Evolutionary conservation across 164 flowering plant species (phyloP), one percentile per base, ranked within the genome.

Genomic region (Tetrastigma voinierianum): DNA sequence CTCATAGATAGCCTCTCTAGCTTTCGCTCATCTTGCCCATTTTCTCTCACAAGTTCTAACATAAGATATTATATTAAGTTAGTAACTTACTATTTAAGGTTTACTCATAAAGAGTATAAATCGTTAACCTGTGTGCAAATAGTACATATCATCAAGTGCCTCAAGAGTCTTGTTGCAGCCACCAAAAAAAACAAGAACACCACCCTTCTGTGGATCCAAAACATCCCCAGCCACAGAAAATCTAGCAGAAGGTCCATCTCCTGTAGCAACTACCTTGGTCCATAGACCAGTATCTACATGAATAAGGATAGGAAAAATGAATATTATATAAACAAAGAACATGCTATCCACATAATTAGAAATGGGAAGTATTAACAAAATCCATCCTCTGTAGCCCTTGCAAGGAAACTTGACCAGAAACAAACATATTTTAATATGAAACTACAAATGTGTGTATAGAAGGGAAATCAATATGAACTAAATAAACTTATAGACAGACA

Each of bases 71-170:
- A 57, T 6, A 47, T 11, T 45, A 60, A 24, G 45, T 66, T 46
- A 53, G 45, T 17, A 57, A 66, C 61, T 47, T 9, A 59, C 25
- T 4, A 32, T 32, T 32, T 3, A 32, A 32, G 40, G 40, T 32
- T 32, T 32, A 32, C 6, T 7, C 6, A 7, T 32, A 32, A 32
- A 32, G 40, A 32, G 40, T 32, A 32, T 32, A 32, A 32, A 32
- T 32, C 40, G 6, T 32, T 32, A 65, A 96, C 99, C 98, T 84
- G 99, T 96, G 82, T 87, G 70, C 69, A 96, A 73, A 74, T 76
- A 90, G 77, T 84, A 89, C 86, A 96, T 91, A 71, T 96, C 99
- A 70, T 90, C 96, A 65, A 92, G 77, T 44, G 99, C 96, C 79
- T 96, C 98, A 57, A 96, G 96, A 66, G 72, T 74, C 70, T 80